Evolutionary conservation across 2,329 filamentous ascomycete genomes (phyloP), one percentile per base, ranked within the genome.

Genomic region (Plenodomus lindquistii): DNA sequence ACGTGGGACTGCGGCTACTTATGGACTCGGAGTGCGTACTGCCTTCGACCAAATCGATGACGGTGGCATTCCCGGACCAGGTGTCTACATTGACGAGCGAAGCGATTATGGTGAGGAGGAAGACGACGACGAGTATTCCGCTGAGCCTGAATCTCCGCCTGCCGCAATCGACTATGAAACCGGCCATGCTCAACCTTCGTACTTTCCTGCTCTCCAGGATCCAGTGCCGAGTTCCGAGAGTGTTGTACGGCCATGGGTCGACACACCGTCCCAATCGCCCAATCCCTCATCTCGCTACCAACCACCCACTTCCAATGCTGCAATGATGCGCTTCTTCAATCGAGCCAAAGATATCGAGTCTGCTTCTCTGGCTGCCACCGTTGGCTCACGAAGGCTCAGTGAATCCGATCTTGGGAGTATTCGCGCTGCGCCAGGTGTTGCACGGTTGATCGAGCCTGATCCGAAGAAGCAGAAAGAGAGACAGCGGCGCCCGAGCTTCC

Each of bases 341-440:
- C 74, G 77, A 40, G 77, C 77, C 3, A 76, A 73, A 37, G 79
- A 82, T 44, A 70, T 80, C 15, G 81, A 84, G 42, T 77, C 76
- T 8, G 74, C 77, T 37, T 84, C 81, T 13, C 75, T 81, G 39
- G 80, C 84, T 13, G 86, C 86, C 16, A 90, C 87, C 0, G 85
- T 87, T 78, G 87, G 87, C 15, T 90, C 87, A 1, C 81, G 85
- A 36, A 81, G 82, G 48, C 87, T 69, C 10, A 74, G 86, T 66
- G 75, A 87, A 40, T 83, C 85, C 4, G 85, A 88, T 47, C 72
- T 84, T 21, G 84, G 86, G 31, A 83, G 79, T 16, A 73, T 86
- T 37, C 78, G 77, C 8, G 81, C 80, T 45, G 83, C 85, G 19
- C 84, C 79, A 27, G 72, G 71, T 48, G 78, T 89, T 34, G 69